Evolutionary conservation across 2,329 filamentous ascomycete species (phyloP).

Genomic region (Cercospora sp.): DNA sequence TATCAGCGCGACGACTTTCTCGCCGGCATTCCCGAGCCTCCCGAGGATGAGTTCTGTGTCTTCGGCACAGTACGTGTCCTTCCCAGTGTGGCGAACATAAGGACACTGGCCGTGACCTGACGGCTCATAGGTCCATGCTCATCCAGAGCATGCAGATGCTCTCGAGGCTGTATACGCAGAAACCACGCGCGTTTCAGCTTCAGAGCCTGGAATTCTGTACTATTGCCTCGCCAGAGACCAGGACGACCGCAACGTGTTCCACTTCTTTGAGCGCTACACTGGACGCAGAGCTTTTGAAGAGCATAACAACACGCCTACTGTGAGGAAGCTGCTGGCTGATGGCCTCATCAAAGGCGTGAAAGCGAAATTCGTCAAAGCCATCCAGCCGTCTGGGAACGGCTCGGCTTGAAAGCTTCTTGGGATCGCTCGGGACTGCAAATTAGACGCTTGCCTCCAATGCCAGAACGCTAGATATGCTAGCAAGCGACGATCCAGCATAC

Average conservation of each 20-base stretch:
- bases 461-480: neutral
- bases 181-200: slow-evolving; percentile 32
- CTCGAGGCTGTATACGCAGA: slow-evolving; percentile 39
- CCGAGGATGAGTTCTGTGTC: slow-evolving; percentile 20
- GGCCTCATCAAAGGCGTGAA: slow-evolving; percentile 17
- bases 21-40: slow-evolving; percentile 12
- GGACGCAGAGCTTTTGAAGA: slow-evolving; percentile 35
- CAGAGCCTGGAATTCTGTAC: slow-evolving; percentile 36
- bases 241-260: slow-evolving; percentile 37
- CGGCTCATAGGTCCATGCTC: slow-evolving; percentile 30
- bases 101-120: neutral
- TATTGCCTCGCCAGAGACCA: slow-evolving; percentile 37
- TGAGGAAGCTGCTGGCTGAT: slow-evolving; percentile 33
- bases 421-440: neutral
- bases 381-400: neutral
- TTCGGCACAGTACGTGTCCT: slow-evolving; percentile 15
- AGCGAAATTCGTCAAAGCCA: slow-evolving; percentile 17
- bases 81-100: neutral
- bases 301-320: slow-evolving; percentile 36
- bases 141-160: slow-evolving; percentile 37
- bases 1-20: slow-evolving; percentile 17
- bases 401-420: neutral
- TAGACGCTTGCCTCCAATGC: neutral
- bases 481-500: neutral
- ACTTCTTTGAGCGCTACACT: slow-evolving; percentile 41